Evolutionary conservation across 192 early-diverging fungal species (phyloP).

Genomic region (Phycomyces nitens): DNA sequence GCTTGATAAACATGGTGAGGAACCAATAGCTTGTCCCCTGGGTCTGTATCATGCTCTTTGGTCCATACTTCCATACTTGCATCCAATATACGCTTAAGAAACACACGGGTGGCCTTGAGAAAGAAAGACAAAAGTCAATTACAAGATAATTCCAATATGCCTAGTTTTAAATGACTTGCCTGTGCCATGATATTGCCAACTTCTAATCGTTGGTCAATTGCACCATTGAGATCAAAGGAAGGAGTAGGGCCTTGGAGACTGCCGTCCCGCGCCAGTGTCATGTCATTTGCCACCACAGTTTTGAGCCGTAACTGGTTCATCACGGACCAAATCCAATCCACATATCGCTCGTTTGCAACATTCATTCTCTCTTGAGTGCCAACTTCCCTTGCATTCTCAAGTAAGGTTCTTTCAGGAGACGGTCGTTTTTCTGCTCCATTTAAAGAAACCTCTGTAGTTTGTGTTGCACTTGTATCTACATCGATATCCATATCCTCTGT

Average conservation of each 20-base stretch:
- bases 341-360: slow-evolving; percentile 19
- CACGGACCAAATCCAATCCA: slow-evolving; percentile 45
- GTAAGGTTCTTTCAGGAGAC: neutral
- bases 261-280: slow-evolving; percentile 16
- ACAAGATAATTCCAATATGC: neutral
- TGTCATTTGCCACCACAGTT: slow-evolving; percentile 32
- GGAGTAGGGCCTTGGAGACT: slow-evolving; percentile 7
- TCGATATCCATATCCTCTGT: slow-evolving; percentile 36
- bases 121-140: neutral
- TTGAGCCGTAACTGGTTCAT: slow-evolving; percentile 32
- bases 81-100: slow-evolving; percentile 41
- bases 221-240: slow-evolving; percentile 23
- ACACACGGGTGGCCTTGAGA: slow-evolving; percentile 43
- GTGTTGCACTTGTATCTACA: slow-evolving; percentile 6
- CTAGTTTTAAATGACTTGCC: slow-evolving; percentile 12
- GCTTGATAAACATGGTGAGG: slow-evolving; percentile 55
- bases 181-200: slow-evolving; percentile 43
- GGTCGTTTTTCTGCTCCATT: neutral
- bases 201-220: slow-evolving; percentile 44
- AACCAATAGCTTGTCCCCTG: slow-evolving; percentile 37
- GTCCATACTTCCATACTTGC: slow-evolving; percentile 39
- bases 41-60: slow-evolving; percentile 26
- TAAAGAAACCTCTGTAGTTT: neutral
- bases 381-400: slow-evolving; percentile 4
- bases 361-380: neutral